Evolutionary conservation across 2,329 filamentous ascomycete genomes (phyloP).

Genomic region (Claviceps quebecensis): DNA sequence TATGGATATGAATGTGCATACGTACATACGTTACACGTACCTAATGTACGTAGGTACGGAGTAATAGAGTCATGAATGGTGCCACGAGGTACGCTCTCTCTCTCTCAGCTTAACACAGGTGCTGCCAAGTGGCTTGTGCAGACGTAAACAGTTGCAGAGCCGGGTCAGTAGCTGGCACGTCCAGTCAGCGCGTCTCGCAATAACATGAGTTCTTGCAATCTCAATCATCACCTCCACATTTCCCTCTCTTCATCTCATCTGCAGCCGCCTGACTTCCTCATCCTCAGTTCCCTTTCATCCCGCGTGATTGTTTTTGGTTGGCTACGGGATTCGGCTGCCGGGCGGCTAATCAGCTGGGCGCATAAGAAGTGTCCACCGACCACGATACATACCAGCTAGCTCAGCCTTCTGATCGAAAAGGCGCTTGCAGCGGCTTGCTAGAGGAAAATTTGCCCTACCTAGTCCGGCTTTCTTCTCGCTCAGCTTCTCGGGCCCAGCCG

Average conservation of each 20-base stretch:
- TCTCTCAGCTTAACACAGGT: not conserved
- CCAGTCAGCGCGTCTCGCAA: too few species aligned
- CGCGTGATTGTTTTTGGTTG: not conserved
- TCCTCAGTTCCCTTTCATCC: not conserved
- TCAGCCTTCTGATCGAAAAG: not conserved
- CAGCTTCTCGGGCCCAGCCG: not conserved
- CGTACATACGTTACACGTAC: too few species aligned
- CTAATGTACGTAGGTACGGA: too few species aligned
- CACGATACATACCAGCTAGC: not conserved
- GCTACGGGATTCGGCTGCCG: not conserved
- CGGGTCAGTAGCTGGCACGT: not conserved
- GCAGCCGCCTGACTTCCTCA: not conserved
- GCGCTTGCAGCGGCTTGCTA: not conserved
- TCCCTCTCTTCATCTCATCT: not conserved
- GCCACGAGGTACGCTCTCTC: not conserved
- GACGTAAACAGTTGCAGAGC: not conserved
- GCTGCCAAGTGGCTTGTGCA: slow-evolving; percentile 1
- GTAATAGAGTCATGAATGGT: too few species aligned
- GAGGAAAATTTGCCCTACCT: not conserved
- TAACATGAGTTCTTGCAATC: too few species aligned
- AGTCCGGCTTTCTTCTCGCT: not conserved
- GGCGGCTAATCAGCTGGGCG: not conserved
- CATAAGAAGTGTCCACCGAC: not conserved
- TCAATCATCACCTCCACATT: too few species aligned
- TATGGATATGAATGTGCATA: too few species aligned